phyloP scores from a whole-genome alignment of 1,284 basidiomycete species.

The Sphagnurus paluster region DNA sequence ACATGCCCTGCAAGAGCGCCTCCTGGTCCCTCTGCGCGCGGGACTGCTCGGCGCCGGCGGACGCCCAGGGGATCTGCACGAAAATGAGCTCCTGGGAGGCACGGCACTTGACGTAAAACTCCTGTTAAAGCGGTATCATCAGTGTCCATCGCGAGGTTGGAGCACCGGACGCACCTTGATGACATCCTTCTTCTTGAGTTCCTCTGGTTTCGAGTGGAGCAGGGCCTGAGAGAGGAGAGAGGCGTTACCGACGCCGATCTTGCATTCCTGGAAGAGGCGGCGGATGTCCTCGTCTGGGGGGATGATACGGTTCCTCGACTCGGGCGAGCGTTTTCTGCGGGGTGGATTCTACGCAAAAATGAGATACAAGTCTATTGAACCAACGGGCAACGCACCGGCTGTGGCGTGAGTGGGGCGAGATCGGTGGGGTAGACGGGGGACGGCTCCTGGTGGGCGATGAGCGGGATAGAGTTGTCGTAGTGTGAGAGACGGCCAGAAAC shows the following conservation, averaged over 20 bases:
- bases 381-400: slow-evolving; percentile 21
- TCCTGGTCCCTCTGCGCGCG: slow-evolving; percentile 34
- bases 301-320: slow-evolving; percentile 55
- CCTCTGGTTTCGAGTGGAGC: slow-evolving; percentile 62
- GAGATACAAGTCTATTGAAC: slow-evolving; percentile 8
- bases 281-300: slow-evolving; percentile 77
- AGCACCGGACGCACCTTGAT: slow-evolving; percentile 52
- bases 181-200: slow-evolving; percentile 55
- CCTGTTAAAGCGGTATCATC: slow-evolving; percentile 38
- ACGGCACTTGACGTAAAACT: slow-evolving; percentile 71
- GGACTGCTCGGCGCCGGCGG: slow-evolving; percentile 69
- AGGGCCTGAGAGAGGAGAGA: slow-evolving; percentile 64
- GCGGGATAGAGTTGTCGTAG: slow-evolving; percentile 27
- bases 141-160: neutral
- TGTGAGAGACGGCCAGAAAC: slow-evolving; percentile 29
- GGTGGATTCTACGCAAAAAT: slow-evolving; percentile 22
- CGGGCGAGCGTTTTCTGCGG: slow-evolving; percentile 40
- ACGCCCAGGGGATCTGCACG: slow-evolving; percentile 55
- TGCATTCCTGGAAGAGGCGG: slow-evolving; percentile 76
- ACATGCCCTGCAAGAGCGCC: slow-evolving; percentile 13
- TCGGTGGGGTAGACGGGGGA: slow-evolving; percentile 27
- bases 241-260: slow-evolving; percentile 73
- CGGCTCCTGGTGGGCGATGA: slow-evolving; percentile 32
- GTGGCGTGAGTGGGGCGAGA: slow-evolving; percentile 24
- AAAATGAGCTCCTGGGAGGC: slow-evolving; percentile 40